Conservation (phyloP, 345 rosid genomes). For the Citrus trifoliata region DNA sequence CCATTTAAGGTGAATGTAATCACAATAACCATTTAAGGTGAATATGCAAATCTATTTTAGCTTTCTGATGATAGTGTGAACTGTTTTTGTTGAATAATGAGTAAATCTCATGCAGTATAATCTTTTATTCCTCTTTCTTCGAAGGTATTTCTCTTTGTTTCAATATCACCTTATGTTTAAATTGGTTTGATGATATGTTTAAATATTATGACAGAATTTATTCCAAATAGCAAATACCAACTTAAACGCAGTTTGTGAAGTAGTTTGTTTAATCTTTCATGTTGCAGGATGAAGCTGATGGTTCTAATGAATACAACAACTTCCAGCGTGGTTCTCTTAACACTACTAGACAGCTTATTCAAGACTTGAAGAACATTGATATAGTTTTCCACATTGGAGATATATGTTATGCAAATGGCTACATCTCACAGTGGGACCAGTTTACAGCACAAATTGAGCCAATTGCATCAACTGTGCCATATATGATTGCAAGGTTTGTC, state of each 20-base stretch:
- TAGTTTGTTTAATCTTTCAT: not conserved
- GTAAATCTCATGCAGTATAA: not conserved
- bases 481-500: constrained; percentile 68
- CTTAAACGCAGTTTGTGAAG: constrained; percentile 3
- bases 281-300: constrained; percentile 61
- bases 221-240: not conserved
- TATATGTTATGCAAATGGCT: constrained; percentile 66
- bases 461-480: constrained; percentile 64
- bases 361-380: constrained; percentile 50
- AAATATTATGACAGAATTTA: not conserved
- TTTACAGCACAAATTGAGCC: constrained; percentile 74
- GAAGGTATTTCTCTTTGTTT: not conserved
- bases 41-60: not conserved
- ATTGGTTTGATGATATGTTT: not conserved
- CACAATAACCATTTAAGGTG: not conserved
- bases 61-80: not conserved
- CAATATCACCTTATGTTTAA: not conserved
- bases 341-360: constrained; percentile 59
- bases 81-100: not conserved
- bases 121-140: not conserved
- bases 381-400: constrained; percentile 77
- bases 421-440: constrained; percentile 78
- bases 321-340: constrained; percentile 56
- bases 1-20: not conserved
- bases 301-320: constrained; percentile 56